Base-by-base conservation (phyloP, 371 early-diverging fungal genomes). In the Rhizopus delemar region DNA sequence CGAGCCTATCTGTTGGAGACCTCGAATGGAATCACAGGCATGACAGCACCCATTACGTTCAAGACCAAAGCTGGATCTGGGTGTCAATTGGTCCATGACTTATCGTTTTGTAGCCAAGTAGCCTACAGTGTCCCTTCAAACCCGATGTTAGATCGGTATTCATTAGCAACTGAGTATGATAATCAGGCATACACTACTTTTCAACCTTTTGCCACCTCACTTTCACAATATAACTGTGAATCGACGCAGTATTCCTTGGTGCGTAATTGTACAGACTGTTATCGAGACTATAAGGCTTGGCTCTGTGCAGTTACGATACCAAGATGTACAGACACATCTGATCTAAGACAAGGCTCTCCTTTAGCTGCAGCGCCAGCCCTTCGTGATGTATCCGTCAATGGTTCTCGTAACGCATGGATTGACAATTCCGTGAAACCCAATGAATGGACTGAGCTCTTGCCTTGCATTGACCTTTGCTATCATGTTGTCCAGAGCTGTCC, bases 401-500 rank as follows among this genome's bases (percentile, higher is more conserved):
- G 74, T 5, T 73, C 80, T 22, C 65, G 81, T 13, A 75, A 75
- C 53, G 59, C 71, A 4, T 80, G 81, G 81, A 65, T 80, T 3
- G 76, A 77, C 33, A 46, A 63, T 4, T 66, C 63, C 1, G 53
- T 74, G 33, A 58, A 68, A 0, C 85, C 85, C 0, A 77, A 77
- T 2, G 62, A 63, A 15, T 87, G 77, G 75, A 79, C 70, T 2
- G 87, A 87, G 53, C 55, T 85, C 9, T 55, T 84, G 46, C 88
- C 88, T 12, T 88, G 88, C 49, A 77, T 83, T 50, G 84, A 85
- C 66, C 72, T 88, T 12, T 88, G 88, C 53, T 85, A 81, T 63
- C 76, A 78, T 53, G 82, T 85, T 1, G 84, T 86, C 0, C 86
- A 84, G 68, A 83, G 86, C 46, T 88, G 88, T 62, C 88, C 88